Percentiles rank a stretch among this genome's conserved stretches.
Evolutionary conservation across 371 early-diverging fungal genomes (phyloP).

Genomic region (Lichtheimia corymbifera): DNA sequence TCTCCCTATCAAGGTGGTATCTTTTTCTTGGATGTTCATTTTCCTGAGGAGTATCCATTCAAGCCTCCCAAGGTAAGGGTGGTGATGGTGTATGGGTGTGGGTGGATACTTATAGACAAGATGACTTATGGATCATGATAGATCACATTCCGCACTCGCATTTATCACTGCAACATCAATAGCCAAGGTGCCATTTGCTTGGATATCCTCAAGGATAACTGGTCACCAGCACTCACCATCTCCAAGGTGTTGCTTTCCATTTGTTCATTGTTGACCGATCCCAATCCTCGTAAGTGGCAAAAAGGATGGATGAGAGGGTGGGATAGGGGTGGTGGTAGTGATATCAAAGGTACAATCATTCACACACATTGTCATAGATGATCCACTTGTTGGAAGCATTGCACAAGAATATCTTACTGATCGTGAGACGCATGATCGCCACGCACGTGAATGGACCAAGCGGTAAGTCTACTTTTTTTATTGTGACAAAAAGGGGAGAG

Average conservation of each 20-base stretch:
- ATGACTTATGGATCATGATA: constrained; percentile 22
- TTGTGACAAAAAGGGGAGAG: not conserved
- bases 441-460: constrained; percentile 93
- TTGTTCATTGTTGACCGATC: constrained; percentile 96
- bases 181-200: constrained; percentile 98
- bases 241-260: constrained; percentile 97
- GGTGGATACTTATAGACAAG: not conserved
- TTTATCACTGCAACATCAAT: constrained; percentile 99
- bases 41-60: constrained; percentile 99
- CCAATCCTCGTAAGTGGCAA: constrained; percentile 80
- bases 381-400: constrained; percentile 91
- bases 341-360: not conserved
- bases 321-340: not conserved
- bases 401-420: constrained; percentile 90
- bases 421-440: constrained; percentile 86
- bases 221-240: constrained; percentile 99
- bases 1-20: constrained; percentile 86
- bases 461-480: constrained; percentile 45
- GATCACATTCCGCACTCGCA: constrained; percentile 94
- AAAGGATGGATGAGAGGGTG: not conserved
- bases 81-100: not conserved
- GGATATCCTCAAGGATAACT: constrained; percentile 97
- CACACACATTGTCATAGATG: constrained; percentile 53
- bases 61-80: constrained; percentile 92
- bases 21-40: constrained; percentile 97